Base-by-base conservation (phyloP, 371 early-diverging fungal genomes). In the Circinella minor region DNA sequence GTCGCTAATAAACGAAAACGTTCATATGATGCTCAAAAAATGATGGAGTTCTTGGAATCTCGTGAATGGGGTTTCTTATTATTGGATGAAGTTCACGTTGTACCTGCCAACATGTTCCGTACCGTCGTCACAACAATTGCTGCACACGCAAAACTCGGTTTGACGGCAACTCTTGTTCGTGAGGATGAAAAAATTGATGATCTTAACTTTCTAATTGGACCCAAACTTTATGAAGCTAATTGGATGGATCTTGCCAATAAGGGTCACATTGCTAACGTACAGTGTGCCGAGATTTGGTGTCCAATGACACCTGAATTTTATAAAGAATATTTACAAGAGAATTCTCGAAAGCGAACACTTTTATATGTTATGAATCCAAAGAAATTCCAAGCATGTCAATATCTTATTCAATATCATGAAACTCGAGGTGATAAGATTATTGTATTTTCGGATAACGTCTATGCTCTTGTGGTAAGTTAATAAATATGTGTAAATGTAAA, bases 211-310 rank as follows among this genome's bases (percentile, higher is more conserved):
- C 85, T 99, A 75, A 99, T 99, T 76, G 99, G 99, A 8, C 99
- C 99, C 38, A 99, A 99, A 81, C 84, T 99, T 38, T 99, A 98
- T 81, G 99, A 99, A 83, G 99, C 99, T 38, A 99, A 99, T 79
- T 99, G 99, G 99, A 95, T 99, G 93, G 99, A 99, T 78, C 82
- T 99, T 63, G 96, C 99, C 51, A 91, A 89, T 46, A 90, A 94
- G 72, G 99, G 99, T 27, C 99, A 99, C 77, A 99, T 99, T 83
- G 99, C 99, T 34, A 96, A 92, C 51, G 99, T 99, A 8, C 94
- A 97, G 81, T 99, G 99, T 81, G 96, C 98, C 0, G 99, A 99
- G 81, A 98, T 99, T 11, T 99, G 99, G 99, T 99, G 99, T 77
- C 90, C 92, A 10, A 99, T 99, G 99, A 96, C 99, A 3, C 90